Evolutionary conservation across 208 protist genomes (phyloP).

Genomic region (Leishmania mexicana): DNA sequence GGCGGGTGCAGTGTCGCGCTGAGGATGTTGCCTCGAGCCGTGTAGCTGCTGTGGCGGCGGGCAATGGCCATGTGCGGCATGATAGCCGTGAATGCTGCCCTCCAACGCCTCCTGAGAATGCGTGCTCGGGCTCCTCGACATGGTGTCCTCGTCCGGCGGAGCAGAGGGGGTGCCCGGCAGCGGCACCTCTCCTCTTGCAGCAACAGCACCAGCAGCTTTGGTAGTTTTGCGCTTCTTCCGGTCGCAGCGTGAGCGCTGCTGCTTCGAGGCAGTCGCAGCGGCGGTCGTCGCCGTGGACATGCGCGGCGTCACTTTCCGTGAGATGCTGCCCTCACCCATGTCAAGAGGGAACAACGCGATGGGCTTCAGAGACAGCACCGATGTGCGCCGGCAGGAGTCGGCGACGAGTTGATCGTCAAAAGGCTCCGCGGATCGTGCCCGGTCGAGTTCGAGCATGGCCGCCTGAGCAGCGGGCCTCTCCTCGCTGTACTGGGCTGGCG

Average conservation of each 20-base stretch:
- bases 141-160: constrained; percentile 22
- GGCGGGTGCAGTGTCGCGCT: background rate
- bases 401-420: constrained; percentile 14
- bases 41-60: background rate
- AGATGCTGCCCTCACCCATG: background rate
- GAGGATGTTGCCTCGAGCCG: background rate
- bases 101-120: background rate
- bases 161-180: background rate
- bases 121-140: constrained; percentile 13
- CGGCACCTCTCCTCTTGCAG: background rate
- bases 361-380: constrained; percentile 4
- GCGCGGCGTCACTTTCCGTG: background rate
- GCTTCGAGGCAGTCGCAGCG: background rate
- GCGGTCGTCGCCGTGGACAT: background rate
- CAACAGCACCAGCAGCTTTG: background rate
- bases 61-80: background rate
- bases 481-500: background rate
- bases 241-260: background rate
- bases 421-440: constrained; percentile 26
- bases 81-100: background rate
- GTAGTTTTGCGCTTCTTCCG: background rate
- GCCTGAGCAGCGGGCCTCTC: background rate
- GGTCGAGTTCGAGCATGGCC: background rate
- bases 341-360: constrained; percentile 9
- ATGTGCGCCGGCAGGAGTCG: background rate